These are phyloP conservation scores for Pseudogymnoascus sp. DNA, from an alignment of 2,329 filamentous ascomycete species.

Conservation along the genomic window DNA sequence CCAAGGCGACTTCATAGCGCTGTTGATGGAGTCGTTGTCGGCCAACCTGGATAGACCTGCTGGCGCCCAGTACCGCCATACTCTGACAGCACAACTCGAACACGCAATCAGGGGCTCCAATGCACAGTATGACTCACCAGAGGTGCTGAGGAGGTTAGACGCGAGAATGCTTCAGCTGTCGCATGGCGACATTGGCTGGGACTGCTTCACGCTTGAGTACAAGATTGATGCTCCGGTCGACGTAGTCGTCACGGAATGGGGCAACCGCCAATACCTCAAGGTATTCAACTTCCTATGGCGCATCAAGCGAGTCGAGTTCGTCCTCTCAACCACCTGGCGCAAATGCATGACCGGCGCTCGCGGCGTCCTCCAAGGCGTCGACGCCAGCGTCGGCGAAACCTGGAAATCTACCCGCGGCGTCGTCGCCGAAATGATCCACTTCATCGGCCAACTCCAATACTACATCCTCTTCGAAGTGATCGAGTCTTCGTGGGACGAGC, in stretches of 20 bases:
- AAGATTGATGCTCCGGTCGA: conserved; percentile 96
- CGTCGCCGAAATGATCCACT: conserved; percentile 97
- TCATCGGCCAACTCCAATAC: conserved; percentile 93
- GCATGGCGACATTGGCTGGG: conserved; percentile 96
- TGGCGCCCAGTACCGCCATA: conserved; percentile 95
- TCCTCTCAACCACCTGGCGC: conserved; percentile 81
- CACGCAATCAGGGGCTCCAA: conserved; percentile 96
- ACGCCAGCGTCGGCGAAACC: conserved; percentile 60
- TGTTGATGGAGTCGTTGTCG: conserved; percentile 93
- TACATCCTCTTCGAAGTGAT: conserved; percentile 99
- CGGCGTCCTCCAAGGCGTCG: conserved; percentile 76
- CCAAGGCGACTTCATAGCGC: conserved; percentile 92
- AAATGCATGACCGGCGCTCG: conserved; percentile 91
- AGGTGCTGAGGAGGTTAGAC: conserved; percentile 84
- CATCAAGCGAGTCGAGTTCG: conserved; percentile 95
- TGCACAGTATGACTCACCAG: conserved; percentile 86
- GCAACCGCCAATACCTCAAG: conserved; percentile 92
- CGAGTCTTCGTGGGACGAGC: conserved; percentile 86
- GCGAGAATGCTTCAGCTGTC: conserved; percentile 97
- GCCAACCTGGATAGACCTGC: conserved; percentile 89
- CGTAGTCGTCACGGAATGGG: conserved; percentile 93
- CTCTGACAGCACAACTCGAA: conserved; percentile 92
- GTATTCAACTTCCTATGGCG: conserved; percentile 99
- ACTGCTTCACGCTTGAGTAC: conserved; percentile 97
- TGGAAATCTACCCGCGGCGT: conserved; percentile 88